Conservation (phyloP, 495 filamentous ascomycete species). For the Hyaloscypha finlandica region DNA sequence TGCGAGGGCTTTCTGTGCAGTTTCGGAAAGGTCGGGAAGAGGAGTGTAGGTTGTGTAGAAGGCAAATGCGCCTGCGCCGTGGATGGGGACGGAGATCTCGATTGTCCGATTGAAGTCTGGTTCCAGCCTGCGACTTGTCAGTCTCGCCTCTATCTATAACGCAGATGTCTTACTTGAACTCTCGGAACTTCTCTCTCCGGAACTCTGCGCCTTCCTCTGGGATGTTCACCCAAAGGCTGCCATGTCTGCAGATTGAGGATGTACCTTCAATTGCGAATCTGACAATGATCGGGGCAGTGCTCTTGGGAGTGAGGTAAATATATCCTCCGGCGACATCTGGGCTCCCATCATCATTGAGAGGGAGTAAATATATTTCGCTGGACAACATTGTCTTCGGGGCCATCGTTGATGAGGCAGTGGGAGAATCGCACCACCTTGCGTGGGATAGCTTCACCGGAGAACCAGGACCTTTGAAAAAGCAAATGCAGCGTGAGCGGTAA, state of each 20-base stretch:
- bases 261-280: conserved; percentile 95
- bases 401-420: conserved; percentile 34
- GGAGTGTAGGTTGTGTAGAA: conserved; percentile 95
- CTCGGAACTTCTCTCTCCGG: conserved; percentile 71
- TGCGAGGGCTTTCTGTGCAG: conserved; percentile 44
- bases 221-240: conserved; percentile 94
- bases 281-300: conserved; percentile 69
- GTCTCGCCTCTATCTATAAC: background rate
- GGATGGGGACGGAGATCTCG: conserved; percentile 84
- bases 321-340: conserved; percentile 88
- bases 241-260: conserved; percentile 91
- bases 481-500: background rate
- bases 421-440: background rate
- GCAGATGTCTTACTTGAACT: conserved; percentile 70
- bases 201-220: conserved; percentile 75
- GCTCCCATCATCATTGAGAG: conserved; percentile 87
- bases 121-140: conserved; percentile 48
- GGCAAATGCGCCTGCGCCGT: conserved; percentile 84
- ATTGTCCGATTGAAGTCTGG: conserved; percentile 92
- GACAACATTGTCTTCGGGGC: conserved; percentile 54
- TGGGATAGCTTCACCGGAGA: background rate
- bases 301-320: conserved; percentile 83
- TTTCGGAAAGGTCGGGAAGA: conserved; percentile 72
- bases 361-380: conserved; percentile 78
- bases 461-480: background rate